Evolutionary conservation across 2,329 filamentous ascomycete species (phyloP), one percentile per base, ranked within the genome.

Genomic region (Tolypocladium paradoxum): DNA sequence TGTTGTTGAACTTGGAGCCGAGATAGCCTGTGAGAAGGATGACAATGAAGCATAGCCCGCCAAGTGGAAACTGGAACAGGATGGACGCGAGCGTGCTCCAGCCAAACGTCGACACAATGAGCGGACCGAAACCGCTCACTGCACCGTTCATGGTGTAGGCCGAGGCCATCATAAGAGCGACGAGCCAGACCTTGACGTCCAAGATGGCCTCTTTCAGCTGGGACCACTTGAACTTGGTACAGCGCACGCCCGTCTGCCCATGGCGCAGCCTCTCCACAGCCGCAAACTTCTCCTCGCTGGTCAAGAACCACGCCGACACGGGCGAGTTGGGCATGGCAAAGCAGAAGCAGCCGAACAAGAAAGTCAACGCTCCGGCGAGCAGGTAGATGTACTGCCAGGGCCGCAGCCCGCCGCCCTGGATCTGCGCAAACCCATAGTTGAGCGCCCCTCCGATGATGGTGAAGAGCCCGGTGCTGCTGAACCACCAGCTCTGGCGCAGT

Each of bases 351-450:
- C 84, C 84, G 58, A 85, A 87, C 0, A 85, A 48, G 37, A 86
- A 78, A 0, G 84, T 87, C 49, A 87, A 60, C 0, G 71, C 72
- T 0, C 84, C 84, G 1, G 83, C 82, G 20, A 87, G 69, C 16
- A 88, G 70, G 63, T 87, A 88, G 54, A 88, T 84, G 60, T 85
- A 87, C 68, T 87, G 84, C 84, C 85, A 90, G 4, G 76, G 70
- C 43, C 72, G 76, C 43, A 87, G 67, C 0, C 68, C 63, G 0
- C 79, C 80, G 1, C 74, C 70, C 0, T 63, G 68, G 49, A 87
- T 80, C 64, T 85, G 82, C 0, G 80, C 82, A 61, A 87, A 86
- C 3, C 76, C 84, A 63, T 86, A 87, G 67, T 85, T 86, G 49
- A 87, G 67, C 0, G 73, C 77, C 9, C 82, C 77, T 6, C 84